Conservation (phyloP, 2,329 filamentous ascomycete species). For the Gaeumannomyces sp. region DNA sequence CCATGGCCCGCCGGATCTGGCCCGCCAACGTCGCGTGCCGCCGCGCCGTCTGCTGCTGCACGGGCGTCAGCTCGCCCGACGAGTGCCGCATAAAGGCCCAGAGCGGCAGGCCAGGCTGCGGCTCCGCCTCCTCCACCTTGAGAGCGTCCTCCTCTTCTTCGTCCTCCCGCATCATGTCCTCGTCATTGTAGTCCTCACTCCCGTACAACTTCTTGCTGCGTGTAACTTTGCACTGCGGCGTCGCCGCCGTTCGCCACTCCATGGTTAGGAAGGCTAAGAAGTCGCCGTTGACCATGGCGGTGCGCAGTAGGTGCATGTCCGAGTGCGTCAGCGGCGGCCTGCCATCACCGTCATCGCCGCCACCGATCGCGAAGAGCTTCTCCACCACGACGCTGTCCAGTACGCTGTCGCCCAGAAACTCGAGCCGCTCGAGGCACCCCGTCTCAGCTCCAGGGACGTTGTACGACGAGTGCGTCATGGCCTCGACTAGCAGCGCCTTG, state of each 20-base stretch:
- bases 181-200: too few relatives aligned
- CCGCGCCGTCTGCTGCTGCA: constrained; percentile 24
- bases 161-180: not conserved
- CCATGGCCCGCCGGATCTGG: constrained; percentile 44
- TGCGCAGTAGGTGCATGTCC: constrained; percentile 70
- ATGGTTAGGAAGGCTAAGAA: constrained; percentile 74
- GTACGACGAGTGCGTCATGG: constrained; percentile 70
- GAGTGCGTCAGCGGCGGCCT: constrained; percentile 35
- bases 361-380: constrained; percentile 42
- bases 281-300: constrained; percentile 71
- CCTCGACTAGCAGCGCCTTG: constrained; percentile 65
- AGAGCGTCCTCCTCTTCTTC: constrained; percentile 1
- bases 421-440: constrained; percentile 63
- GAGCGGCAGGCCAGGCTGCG: constrained; percentile 36
- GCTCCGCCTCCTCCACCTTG: constrained; percentile 25
- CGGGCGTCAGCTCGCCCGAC: constrained; percentile 37
- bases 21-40: constrained; percentile 43
- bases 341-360: constrained; percentile 1
- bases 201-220: not conserved
- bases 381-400: constrained; percentile 71
- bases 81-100: constrained; percentile 66
- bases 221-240: constrained; percentile 16
- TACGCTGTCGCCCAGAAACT: constrained; percentile 82
- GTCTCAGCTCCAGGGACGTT: constrained; percentile 29
- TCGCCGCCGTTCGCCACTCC: constrained; percentile 38